A percentile compares a stretch with the other conserved stretches of the same genome.
Conservation (phyloP, 768 basidiomycete genomes). For the Chalciporus sphaerocephalus region DNA sequence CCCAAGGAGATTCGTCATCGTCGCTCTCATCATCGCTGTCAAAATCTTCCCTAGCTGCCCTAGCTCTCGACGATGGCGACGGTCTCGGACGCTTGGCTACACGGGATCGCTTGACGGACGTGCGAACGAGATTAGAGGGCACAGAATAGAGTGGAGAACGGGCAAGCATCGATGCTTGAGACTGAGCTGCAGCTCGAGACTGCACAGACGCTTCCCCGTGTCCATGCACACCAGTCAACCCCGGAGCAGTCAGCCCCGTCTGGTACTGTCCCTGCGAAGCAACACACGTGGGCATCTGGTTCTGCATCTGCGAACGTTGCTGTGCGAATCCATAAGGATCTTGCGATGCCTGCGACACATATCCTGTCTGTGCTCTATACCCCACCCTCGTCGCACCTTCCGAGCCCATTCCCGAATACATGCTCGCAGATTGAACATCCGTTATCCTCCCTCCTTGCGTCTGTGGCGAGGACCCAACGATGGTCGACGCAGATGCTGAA, state of each 20-base stretch:
- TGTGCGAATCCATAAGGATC: constrained; percentile 5
- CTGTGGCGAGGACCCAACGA: constrained; percentile 17
- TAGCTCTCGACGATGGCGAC: background rate
- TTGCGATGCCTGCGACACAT: constrained; percentile 1
- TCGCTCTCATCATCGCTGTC: constrained; percentile 32
- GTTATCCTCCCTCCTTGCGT: constrained; percentile 1
- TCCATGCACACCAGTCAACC: background rate
- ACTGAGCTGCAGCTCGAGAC: background rate
- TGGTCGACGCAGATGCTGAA: constrained; percentile 25
- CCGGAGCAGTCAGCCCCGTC: background rate
- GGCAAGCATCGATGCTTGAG: constrained; percentile 2
- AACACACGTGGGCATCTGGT: background rate
- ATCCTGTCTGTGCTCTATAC: constrained; percentile 2
- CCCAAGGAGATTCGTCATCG: constrained; percentile 25
- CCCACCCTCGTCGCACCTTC: background rate
- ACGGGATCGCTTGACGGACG: constrained; percentile 21
- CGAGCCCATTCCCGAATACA: background rate
- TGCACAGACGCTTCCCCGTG: background rate
- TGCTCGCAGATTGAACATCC: background rate
- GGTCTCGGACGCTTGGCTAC: constrained; percentile 19
- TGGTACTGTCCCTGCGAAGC: constrained; percentile 12
- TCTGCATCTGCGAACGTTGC: constrained; percentile 11
- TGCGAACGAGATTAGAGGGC: constrained; percentile 1
- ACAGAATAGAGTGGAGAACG: background rate
- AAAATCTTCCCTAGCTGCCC: constrained; percentile 1